Evolutionary conservation across 495 filamentous ascomycete genomes (phyloP).

Genomic region (Aspergillus ostianus): DNA sequence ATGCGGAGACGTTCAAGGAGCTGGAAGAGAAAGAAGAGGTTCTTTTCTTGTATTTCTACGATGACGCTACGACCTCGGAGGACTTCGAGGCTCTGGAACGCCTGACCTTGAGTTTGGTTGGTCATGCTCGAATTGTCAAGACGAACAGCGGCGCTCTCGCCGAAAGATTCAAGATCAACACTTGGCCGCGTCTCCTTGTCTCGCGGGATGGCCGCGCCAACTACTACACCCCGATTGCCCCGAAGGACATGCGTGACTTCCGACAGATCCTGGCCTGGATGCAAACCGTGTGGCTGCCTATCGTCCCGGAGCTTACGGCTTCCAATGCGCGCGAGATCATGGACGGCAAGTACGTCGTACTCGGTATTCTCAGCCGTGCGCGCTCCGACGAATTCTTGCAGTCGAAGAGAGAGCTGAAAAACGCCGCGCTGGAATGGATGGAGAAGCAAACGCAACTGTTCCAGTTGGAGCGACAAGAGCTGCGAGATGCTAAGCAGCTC

Average conservation of each 20-base stretch:
- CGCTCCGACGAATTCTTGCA: constrained; percentile 73
- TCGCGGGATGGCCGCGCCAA: constrained; percentile 84
- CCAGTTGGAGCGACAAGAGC: constrained; percentile 85
- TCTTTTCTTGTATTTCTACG: constrained; percentile 95
- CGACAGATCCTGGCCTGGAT: constrained; percentile 84
- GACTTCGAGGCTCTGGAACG: constrained; percentile 89
- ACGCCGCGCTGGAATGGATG: constrained; percentile 95
- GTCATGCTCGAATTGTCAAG: constrained; percentile 88
- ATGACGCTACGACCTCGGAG: constrained; percentile 86
- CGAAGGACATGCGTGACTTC: constrained; percentile 86
- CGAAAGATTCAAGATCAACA: constrained; percentile 87
- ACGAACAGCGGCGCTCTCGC: constrained; percentile 70
- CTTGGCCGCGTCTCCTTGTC: constrained; percentile 88
- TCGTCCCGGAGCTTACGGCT: constrained; percentile 90
- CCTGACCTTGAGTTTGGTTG: constrained; percentile 79
- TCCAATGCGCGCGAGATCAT: constrained; percentile 92
- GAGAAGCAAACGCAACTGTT: constrained; percentile 88
- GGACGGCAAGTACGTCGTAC: constrained; percentile 87
- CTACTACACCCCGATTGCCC: constrained; percentile 81
- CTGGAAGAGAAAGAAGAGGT: constrained; percentile 93
- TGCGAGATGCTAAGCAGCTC: constrained; percentile 90
- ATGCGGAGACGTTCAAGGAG: constrained; percentile 70
- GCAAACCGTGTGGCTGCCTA: constrained; percentile 94
- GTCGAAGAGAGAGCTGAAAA: constrained; percentile 88
- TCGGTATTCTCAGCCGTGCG: constrained; percentile 82